These are phyloP conservation scores for Tricholoma flavovirens DNA, from an alignment of 768 basidiomycete genomes.

Conservation along the genomic window DNA sequence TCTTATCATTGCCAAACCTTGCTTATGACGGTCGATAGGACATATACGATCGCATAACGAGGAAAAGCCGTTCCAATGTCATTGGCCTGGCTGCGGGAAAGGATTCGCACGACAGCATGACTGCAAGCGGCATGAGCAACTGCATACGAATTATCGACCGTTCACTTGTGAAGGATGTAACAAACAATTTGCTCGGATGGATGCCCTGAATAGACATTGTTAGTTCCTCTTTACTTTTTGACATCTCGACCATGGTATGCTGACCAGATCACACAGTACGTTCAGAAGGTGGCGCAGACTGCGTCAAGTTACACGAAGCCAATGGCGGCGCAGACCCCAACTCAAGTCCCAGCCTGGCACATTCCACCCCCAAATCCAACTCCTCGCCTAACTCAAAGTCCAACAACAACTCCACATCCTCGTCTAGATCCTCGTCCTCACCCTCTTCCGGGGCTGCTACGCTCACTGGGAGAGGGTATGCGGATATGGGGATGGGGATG, in stretches of 20 bases:
- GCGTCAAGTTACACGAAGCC: conserved; percentile 38
- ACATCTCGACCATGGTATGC: not conserved
- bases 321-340: conserved; percentile 8
- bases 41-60: conserved; percentile 93
- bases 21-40: conserved; percentile 37
- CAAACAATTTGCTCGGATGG: conserved; percentile 92
- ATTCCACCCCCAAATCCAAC: not conserved
- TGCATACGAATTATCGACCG: conserved; percentile 89
- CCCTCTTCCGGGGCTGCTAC: not conserved
- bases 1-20: not conserved
- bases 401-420: not conserved
- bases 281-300: conserved; percentile 80
- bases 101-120: conserved; percentile 94
- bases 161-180: conserved; percentile 91
- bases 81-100: conserved; percentile 92
- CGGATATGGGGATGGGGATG: not conserved
- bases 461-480: not conserved
- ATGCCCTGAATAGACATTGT: conserved; percentile 92
- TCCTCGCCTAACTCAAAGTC: not conserved
- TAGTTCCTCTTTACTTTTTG: conserved; percentile 30
- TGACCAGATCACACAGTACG: conserved; percentile 40
- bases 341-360: not conserved
- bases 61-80: conserved; percentile 91
- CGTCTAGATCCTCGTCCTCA: conserved; percentile 1
- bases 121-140: conserved; percentile 92